Evolutionary conservation across 768 basidiomycete species (phyloP).

Genomic region (Clitopilus hobsonii): DNA sequence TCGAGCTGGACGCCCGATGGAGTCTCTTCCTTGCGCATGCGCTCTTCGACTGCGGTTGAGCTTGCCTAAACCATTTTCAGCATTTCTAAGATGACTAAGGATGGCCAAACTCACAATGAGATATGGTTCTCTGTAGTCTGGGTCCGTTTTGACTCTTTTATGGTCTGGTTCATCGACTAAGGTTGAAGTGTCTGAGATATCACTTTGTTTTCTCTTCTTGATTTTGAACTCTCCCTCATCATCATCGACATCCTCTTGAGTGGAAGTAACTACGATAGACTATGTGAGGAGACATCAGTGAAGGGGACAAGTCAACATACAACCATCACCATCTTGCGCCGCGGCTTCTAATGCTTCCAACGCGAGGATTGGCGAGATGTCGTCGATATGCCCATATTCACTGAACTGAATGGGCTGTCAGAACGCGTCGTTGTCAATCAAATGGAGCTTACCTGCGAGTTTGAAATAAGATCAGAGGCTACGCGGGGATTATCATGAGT

Average conservation of each 20-base stretch:
- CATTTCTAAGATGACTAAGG: neutral
- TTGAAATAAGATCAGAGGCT: neutral
- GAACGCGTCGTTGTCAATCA: neutral
- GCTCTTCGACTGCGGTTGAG: conserved; percentile 7
- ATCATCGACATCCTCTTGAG: neutral
- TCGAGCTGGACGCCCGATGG: conserved; percentile 46
- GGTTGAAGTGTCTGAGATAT: conserved; percentile 12
- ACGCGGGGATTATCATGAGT: neutral
- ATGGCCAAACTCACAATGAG: conserved; percentile 13
- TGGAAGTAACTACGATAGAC: neutral
- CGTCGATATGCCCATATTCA: neutral
- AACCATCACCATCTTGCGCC: neutral
- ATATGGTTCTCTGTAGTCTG: conserved; percentile 3
- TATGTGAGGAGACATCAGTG: no score
- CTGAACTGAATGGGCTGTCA: neutral
- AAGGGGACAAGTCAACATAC: no score
- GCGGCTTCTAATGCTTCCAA: no score
- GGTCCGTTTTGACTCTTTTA: conserved; percentile 1
- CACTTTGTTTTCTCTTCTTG: conserved; percentile 20
- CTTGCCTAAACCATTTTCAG: conserved; percentile 10
- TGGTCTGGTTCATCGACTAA: conserved; percentile 5
- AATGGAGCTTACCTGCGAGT: neutral
- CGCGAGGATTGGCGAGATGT: neutral
- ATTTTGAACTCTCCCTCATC: neutral
- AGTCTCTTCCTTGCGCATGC: conserved; percentile 15